Percentiles rank a stretch among this genome's conserved stretches.
These are phyloP conservation scores for Hippophae tibetana DNA, from an alignment of 306 rosid genomes.

Conservation along the genomic window DNA sequence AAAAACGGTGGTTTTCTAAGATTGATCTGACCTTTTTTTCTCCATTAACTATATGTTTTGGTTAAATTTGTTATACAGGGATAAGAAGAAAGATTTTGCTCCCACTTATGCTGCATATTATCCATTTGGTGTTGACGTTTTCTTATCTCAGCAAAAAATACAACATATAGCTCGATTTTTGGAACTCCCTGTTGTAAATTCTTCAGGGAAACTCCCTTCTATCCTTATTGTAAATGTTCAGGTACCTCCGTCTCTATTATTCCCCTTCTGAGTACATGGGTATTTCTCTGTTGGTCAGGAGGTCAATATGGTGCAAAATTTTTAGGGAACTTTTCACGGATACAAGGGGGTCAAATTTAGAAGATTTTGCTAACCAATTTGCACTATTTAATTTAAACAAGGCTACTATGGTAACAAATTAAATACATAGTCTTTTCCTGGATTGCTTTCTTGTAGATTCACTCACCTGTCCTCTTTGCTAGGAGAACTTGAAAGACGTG, in stretches of 20 bases:
- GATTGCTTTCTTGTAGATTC: too few species aligned
- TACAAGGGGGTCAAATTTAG: too few species aligned
- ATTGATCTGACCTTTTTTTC: not conserved
- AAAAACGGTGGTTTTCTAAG: not conserved
- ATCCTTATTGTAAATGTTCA: conserved; percentile 90
- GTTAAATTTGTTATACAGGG: conserved; percentile 42
- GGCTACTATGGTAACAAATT: too few species aligned
- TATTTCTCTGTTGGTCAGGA: too few species aligned
- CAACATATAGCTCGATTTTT: conserved; percentile 80
- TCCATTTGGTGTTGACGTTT: conserved; percentile 92
- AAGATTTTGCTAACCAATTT: too few species aligned
- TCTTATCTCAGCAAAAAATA: conserved; percentile 75
- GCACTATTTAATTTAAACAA: too few species aligned
- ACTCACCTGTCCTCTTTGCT: too few species aligned
- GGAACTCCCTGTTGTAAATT: conserved; percentile 51
- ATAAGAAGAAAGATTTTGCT: conserved; percentile 86
- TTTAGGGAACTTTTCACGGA: too few species aligned
- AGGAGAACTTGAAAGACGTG: too few species aligned
- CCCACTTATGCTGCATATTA: conserved; percentile 67
- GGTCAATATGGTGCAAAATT: too few species aligned
- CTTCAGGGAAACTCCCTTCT: conserved; percentile 57
- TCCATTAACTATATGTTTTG: conserved; percentile 10
- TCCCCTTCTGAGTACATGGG: too few species aligned
- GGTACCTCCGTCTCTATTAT: conserved; percentile 32
- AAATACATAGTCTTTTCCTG: too few species aligned